Percentiles rank a stretch among this genome's conserved stretches.
These are phyloP conservation scores for Drechslerella dactyloides DNA, from an alignment of 2,329 filamentous ascomycete genomes.

Conservation along the genomic window DNA sequence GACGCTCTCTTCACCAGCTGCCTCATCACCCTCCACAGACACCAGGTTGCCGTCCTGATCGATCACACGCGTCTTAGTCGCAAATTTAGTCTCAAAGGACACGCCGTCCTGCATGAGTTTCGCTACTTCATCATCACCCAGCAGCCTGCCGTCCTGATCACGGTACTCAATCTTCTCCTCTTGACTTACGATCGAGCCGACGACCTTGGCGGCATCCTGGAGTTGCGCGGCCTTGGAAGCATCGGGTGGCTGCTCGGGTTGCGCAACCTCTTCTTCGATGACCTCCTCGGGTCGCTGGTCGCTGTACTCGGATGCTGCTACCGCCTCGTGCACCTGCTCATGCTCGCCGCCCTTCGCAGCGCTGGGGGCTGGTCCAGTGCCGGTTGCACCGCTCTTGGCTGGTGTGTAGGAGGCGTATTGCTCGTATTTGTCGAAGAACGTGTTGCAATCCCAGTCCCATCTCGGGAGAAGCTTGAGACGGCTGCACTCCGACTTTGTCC, in stretches of 20 bases:
- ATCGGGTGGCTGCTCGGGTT: constrained; percentile 7
- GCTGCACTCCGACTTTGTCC: constrained; percentile 87
- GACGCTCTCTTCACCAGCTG: neutral
- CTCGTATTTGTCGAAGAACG: constrained; percentile 64
- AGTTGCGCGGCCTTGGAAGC: constrained; percentile 33
- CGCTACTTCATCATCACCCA: constrained; percentile 82
- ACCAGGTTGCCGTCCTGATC: constrained; percentile 82
- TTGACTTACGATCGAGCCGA: constrained; percentile 60
- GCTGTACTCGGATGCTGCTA: constrained; percentile 37
- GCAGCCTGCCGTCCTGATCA: constrained; percentile 88
- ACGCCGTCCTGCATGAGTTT: constrained; percentile 82
- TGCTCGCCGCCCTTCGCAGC: constrained; percentile 34
- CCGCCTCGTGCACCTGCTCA: constrained; percentile 26
- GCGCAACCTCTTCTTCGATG: neutral
- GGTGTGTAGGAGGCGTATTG: constrained; percentile 42
- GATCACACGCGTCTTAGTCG: constrained; percentile 86
- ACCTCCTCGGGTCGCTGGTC: neutral
- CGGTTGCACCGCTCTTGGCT: constrained; percentile 31
- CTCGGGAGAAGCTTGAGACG: constrained; percentile 82
- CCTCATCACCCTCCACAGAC: constrained; percentile 54
- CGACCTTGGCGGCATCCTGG: constrained; percentile 53
- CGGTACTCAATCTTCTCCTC: constrained; percentile 93
- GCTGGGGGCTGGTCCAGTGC: constrained; percentile 17
- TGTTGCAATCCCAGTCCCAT: constrained; percentile 99
- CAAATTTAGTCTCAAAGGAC: constrained; percentile 92